A percentile compares a stretch with the other conserved stretches of the same genome.
phyloP scores from a whole-genome alignment of 2,329 filamentous ascomycete species.

The Hortaea sp. region DNA sequence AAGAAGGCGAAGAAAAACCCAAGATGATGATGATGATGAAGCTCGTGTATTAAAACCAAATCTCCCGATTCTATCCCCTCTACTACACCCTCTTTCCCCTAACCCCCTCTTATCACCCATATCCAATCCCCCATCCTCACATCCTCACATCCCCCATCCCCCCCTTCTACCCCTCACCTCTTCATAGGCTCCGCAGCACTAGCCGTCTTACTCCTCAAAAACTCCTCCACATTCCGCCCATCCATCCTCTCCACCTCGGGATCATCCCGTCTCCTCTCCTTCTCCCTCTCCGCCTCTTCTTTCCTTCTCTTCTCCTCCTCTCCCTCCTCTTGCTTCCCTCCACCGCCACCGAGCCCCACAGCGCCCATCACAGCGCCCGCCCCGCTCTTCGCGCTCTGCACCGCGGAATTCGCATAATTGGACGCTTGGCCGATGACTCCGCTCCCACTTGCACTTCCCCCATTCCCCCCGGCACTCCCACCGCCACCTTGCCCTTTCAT shows the following conservation, averaged over 20 bases:
- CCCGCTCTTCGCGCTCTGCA: conserved; percentile 20
- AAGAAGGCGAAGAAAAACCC: too few species aligned
- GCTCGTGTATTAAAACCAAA: too few species aligned
- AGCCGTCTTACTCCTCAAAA: conserved; percentile 22
- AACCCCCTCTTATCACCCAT: too few species aligned
- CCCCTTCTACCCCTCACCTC: background rate
- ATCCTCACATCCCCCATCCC: too few species aligned
- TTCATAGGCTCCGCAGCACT: conserved; percentile 4
- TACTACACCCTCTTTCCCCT: too few species aligned
- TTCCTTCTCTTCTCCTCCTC: conserved; percentile 9
- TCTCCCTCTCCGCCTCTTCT: conserved; percentile 12
- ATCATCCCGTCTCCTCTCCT: background rate
- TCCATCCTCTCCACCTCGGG: conserved; percentile 21
- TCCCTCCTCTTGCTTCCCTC: conserved; percentile 19
- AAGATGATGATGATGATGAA: too few species aligned
- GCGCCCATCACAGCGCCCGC: conserved; percentile 25
- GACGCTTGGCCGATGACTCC: conserved; percentile 34
- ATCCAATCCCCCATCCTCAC: too few species aligned
- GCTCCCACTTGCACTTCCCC: background rate
- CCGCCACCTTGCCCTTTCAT: conserved; percentile 16
- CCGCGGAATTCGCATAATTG: conserved; percentile 22
- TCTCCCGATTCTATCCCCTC: too few species aligned
- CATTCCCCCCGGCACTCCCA: too few species aligned
- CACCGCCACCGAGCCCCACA: conserved; percentile 20
- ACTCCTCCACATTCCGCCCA: conserved; percentile 26